phyloP scores from a whole-genome alignment of 352 stramenopile species.

The Ochromonadaceae sp. region DNA sequence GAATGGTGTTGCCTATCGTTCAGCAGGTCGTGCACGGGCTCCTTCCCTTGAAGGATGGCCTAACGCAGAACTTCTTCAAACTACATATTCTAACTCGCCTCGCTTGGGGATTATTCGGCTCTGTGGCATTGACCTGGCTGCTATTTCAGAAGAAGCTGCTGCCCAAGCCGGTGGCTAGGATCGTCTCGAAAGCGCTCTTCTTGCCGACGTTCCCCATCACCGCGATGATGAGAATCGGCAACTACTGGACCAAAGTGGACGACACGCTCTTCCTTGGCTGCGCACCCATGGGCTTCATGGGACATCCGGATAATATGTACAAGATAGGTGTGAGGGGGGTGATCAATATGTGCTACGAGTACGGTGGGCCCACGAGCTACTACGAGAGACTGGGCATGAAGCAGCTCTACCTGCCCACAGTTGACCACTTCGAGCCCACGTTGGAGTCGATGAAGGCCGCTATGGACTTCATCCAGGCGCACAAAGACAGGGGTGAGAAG shows the following conservation, averaged over 20 bases:
- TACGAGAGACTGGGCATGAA: slow-evolving; percentile 11
- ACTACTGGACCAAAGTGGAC: slow-evolving; percentile 18
- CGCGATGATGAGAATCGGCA: slow-evolving; percentile 1
- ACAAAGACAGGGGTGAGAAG: background rate
- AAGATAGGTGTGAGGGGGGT: slow-evolving; percentile 4
- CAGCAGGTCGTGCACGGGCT: too few relatives aligned
- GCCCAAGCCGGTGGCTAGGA: background rate
- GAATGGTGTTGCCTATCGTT: too few relatives aligned
- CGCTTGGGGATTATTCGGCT: too few relatives aligned
- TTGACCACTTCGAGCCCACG: slow-evolving; percentile 1
- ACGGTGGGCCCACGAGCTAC: background rate
- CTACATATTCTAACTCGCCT: too few relatives aligned
- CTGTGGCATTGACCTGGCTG: slow-evolving; percentile 5
- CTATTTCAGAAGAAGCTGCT: slow-evolving; percentile 15
- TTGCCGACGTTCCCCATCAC: slow-evolving; percentile 16
- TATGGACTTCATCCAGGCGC: background rate
- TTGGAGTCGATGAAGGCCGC: background rate
- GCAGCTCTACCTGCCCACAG: slow-evolving; percentile 1
- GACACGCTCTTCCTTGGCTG: slow-evolving; percentile 10
- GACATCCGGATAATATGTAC: background rate
- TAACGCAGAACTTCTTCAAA: too few relatives aligned
- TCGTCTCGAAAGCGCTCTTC: slow-evolving; percentile 12
- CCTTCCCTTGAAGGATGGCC: too few relatives aligned
- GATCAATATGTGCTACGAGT: slow-evolving; percentile 17
- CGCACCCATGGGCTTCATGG: slow-evolving; percentile 1